Conservation (phyloP, 257 asterid genomes). For the Solanum tarapatanum region DNA sequence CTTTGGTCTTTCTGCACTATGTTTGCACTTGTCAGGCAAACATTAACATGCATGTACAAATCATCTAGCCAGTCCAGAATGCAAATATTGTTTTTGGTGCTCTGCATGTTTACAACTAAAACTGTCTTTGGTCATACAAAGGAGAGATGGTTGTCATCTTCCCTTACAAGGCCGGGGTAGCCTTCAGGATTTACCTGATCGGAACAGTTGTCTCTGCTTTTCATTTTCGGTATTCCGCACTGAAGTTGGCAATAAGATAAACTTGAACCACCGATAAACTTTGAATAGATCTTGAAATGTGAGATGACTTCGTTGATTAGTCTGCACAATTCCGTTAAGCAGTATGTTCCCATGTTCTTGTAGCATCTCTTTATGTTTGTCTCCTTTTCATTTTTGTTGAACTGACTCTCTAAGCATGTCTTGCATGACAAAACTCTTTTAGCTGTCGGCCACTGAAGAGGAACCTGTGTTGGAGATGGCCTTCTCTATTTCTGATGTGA, state of each 20-base stretch:
- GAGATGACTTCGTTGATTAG: background rate
- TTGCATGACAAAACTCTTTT: slow-evolving; percentile 4
- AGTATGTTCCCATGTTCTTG: background rate
- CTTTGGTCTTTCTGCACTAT: background rate
- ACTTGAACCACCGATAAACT: background rate
- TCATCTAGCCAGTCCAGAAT: background rate
- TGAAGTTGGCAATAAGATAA: background rate
- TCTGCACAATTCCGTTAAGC: background rate
- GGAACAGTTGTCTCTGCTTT: background rate
- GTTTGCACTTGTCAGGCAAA: background rate
- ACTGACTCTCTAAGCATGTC: background rate
- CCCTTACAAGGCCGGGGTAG: background rate
- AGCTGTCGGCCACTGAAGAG: slow-evolving; percentile 39
- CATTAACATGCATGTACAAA: background rate
- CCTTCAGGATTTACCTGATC: background rate
- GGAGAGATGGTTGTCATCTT: background rate
- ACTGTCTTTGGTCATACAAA: background rate
- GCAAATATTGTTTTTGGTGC: background rate
- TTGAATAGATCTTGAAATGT: background rate
- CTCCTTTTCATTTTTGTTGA: background rate
- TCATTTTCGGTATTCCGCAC: background rate
- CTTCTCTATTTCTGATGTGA: slow-evolving; percentile 49
- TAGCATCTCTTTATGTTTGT: background rate
- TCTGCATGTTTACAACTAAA: background rate
- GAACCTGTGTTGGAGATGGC: slow-evolving; percentile 33